Conservation (phyloP, 2,329 filamentous ascomycete species). For the Diaporthe capsici region DNA sequence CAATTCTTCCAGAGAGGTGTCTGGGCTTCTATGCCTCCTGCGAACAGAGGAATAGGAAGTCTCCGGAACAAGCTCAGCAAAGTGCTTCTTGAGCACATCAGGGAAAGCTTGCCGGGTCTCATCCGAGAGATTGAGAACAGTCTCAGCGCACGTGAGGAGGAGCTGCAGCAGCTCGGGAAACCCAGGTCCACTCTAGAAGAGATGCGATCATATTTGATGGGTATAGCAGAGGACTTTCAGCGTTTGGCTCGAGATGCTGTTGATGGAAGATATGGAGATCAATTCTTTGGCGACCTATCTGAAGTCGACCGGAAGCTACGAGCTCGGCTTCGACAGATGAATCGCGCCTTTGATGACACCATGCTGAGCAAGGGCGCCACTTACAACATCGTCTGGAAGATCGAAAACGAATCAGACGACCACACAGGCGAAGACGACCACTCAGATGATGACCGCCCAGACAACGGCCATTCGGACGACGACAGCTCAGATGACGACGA, state of each 20-base stretch:
- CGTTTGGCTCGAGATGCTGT: conserved; percentile 11
- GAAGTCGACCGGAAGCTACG: too few relatives aligned
- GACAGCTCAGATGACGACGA: too few relatives aligned
- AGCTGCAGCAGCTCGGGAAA: conserved; percentile 10
- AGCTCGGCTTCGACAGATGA: too few relatives aligned
- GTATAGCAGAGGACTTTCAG: background rate
- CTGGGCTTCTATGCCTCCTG: conserved; percentile 46
- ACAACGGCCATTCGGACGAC: too few relatives aligned
- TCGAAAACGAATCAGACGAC: too few relatives aligned
- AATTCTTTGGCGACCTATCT: too few relatives aligned
- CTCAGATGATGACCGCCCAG: too few relatives aligned
- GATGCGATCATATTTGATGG: conserved; percentile 16
- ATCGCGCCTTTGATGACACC: too few relatives aligned
- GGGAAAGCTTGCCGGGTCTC: background rate
- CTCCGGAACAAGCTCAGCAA: conserved; percentile 28
- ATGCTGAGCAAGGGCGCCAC: too few relatives aligned
- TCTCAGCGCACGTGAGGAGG: conserved; percentile 3
- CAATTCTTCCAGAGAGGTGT: conserved; percentile 50
- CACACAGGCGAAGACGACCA: too few relatives aligned
- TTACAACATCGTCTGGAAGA: too few relatives aligned
- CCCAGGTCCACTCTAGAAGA: conserved; percentile 11
- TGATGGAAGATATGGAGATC: conserved; percentile 4
- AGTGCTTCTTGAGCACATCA: conserved; percentile 24
- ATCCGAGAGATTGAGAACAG: conserved; percentile 8
- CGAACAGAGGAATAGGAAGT: conserved; percentile 19